Evolutionary conservation across 2,329 filamentous ascomycete species (phyloP), one percentile per base, ranked within the genome.

Genomic region (Grosmannia clavigera): DNA sequence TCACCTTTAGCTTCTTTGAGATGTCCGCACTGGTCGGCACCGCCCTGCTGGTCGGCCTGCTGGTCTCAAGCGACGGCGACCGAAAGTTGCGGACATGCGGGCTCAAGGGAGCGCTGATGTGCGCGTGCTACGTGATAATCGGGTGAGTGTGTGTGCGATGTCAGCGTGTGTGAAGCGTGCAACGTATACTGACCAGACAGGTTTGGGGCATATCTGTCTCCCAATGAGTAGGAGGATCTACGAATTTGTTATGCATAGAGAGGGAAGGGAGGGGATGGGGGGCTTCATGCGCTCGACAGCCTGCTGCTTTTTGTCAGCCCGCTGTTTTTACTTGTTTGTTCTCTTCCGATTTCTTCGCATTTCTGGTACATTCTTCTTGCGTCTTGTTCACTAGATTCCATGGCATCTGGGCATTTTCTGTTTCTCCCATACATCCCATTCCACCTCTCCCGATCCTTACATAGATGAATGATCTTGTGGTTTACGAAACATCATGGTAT

Each of bases 1-100:
- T 94, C 46, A 90, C 92, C 74, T 95, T 95, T 71, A 89, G 89
- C 64, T 79, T 90, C 54, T 95, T 94, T 72, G 90, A 95, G 78
- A 94, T 90, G 0, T 87, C 94, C 31, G 88, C 87, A 61, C 81
- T 95, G 68, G 94, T 94, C 71, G 83, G 92, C 58, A 87, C 84
- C 57, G 85, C 90, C 10, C 84, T 94, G 65, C 90, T 94, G 63
- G 88, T 92, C 71, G 92, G 92, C 72, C 92, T 92, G 70, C 74
- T 94, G 61, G 89, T 94, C 58, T 76, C 92, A 62, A 90, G 94
- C 67, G 89, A 90, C 19, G 60, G 60, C 22, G 57, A 58, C 46
- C 25, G 60, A 31, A 56, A 51, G 43, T 58, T 63, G 61, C 81
- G 90, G 69, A 90, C 86, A 68, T 94, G 94, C 68, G 94, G 92